phyloP scores from a whole-genome alignment of 352 stramenopile genomes.

The Phytophthora hibernalis region DNA sequence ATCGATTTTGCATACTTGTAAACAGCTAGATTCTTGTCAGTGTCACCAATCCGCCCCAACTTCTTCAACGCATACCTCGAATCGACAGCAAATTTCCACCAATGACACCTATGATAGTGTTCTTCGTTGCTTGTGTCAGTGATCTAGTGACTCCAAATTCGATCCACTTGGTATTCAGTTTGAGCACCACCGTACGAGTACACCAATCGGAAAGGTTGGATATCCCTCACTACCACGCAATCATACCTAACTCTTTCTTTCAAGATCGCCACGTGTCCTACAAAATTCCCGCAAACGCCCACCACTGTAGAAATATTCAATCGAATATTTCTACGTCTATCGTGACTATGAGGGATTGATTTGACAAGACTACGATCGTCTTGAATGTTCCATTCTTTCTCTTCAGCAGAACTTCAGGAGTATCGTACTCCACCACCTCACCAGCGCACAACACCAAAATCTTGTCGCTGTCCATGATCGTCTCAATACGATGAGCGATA shows the following conservation, averaged over 20 bases:
- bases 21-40: too few species aligned
- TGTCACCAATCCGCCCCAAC: too few species aligned
- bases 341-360: too few species aligned
- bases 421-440: conserved; percentile 34
- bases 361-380: too few species aligned
- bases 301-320: conserved; percentile 12
- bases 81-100: conserved; percentile 12
- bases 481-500: too few species aligned
- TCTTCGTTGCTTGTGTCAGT: conserved; percentile 12
- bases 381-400: too few species aligned
- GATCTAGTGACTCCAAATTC: conserved; percentile 32
- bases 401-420: too few species aligned
- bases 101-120: conserved; percentile 10
- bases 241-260: too few species aligned
- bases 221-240: background rate
- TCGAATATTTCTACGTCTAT: background rate
- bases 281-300: too few species aligned
- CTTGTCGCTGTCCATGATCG: too few species aligned
- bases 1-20: conserved; percentile 32
- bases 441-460: too few species aligned
- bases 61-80: conserved; percentile 24
- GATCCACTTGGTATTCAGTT: conserved; percentile 12
- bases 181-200: conserved; percentile 15
- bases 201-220: conserved; percentile 22
- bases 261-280: too few species aligned